These are phyloP conservation scores for Harrya chromipes DNA, from an alignment of 768 basidiomycete species.

Conservation along the genomic window DNA sequence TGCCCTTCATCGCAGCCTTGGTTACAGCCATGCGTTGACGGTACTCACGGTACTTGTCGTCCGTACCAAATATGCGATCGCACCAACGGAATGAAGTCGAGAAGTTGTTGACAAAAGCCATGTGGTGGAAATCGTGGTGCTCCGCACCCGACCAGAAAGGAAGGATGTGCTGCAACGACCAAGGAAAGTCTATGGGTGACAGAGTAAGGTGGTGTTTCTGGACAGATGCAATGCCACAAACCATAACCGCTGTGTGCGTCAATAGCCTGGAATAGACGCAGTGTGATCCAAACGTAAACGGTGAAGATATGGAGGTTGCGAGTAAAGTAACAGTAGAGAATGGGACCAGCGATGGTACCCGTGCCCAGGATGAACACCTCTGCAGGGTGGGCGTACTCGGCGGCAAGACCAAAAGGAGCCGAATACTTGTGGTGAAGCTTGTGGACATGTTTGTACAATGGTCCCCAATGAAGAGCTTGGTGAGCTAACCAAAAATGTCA, in stretches of 20 bases:
- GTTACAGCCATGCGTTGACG: conserved; percentile 61
- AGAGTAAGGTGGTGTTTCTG: not conserved
- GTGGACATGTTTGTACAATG: conserved; percentile 90
- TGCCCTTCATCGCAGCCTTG: conserved; percentile 52
- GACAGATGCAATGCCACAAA: conserved; percentile 33
- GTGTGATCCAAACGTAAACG: conserved; percentile 90
- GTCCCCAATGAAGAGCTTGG: conserved; percentile 80
- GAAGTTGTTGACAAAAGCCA: conserved; percentile 93
- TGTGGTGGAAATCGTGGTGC: conserved; percentile 98
- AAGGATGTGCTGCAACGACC: conserved; percentile 88
- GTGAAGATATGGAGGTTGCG: conserved; percentile 82
- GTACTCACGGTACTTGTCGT: conserved; percentile 84
- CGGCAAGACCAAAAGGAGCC: conserved; percentile 95
- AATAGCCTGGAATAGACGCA: conserved; percentile 94
- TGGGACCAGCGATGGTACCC: conserved; percentile 86
- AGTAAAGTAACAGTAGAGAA: conserved; percentile 80
- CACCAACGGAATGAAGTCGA: conserved; percentile 95
- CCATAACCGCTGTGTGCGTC: conserved; percentile 97
- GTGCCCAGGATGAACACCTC: conserved; percentile 94
- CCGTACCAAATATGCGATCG: conserved; percentile 87
- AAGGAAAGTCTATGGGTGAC: conserved; percentile 77
- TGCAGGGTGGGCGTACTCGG: conserved; percentile 96
- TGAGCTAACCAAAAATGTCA: conserved; percentile 55
- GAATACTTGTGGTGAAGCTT: conserved; percentile 97
- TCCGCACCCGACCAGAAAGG: conserved; percentile 98